Conservation (phyloP, 306 rosid genomes). For the Gastrolobium villosum region DNA sequence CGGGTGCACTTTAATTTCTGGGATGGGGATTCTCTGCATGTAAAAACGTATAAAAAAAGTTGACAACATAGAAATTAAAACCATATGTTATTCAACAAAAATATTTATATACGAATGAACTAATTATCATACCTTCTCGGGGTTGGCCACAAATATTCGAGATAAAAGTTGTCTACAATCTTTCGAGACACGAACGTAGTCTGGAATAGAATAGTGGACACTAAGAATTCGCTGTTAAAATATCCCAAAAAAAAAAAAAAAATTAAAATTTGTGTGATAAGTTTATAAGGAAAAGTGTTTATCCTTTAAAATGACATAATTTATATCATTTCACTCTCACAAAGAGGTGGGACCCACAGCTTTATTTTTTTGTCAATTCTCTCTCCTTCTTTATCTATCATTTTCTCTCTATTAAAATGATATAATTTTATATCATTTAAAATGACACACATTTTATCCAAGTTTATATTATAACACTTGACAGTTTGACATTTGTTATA, state of each 20-base stretch:
- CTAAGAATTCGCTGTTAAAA: conserved; percentile 87
- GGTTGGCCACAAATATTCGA: conserved; percentile 83
- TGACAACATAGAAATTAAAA: not conserved
- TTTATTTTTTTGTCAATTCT: too few species aligned
- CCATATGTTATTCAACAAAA: not conserved
- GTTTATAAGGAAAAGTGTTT: too few species aligned
- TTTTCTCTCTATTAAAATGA: too few species aligned
- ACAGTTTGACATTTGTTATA: too few species aligned
- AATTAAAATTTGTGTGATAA: not conserved
- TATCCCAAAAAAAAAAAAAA: conserved; percentile 37
- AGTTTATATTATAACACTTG: too few species aligned
- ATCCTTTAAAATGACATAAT: too few species aligned
- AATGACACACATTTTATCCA: too few species aligned
- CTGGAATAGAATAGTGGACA: conserved; percentile 89
- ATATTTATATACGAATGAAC: not conserved
- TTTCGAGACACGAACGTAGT: conserved; percentile 74
- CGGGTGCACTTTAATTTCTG: conserved; percentile 78
- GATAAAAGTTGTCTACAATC: conserved; percentile 93
- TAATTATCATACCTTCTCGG: conserved; percentile 71
- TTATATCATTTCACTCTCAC: too few species aligned
- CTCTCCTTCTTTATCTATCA: too few species aligned
- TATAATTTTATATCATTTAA: too few species aligned
- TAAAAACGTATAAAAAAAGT: not conserved
- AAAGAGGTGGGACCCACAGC: too few species aligned
- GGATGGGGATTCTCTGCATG: conserved; percentile 85